phyloP scores from a whole-genome alignment of 148 eudicot species.

The Fagopyrum esculentum region DNA sequence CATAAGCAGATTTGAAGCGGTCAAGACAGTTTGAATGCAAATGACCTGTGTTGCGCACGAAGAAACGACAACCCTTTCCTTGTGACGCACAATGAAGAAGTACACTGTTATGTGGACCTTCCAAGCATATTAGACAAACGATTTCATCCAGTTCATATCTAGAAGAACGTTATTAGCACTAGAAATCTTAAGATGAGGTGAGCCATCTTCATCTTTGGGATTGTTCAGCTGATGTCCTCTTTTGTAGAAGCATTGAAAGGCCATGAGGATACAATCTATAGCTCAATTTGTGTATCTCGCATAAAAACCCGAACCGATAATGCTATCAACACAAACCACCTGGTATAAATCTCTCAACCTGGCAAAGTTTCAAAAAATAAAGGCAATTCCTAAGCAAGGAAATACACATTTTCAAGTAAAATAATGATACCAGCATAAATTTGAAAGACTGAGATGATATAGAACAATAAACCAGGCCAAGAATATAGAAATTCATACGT shows the following conservation, averaged over 20 bases:
- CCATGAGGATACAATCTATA: conserved; percentile 23
- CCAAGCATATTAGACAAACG: conserved; percentile 88
- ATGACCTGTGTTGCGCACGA: conserved; percentile 83
- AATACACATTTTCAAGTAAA: background rate
- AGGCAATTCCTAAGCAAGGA: background rate
- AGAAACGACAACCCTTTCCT: conserved; percentile 78
- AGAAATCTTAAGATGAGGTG: conserved; percentile 24
- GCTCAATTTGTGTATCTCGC: background rate
- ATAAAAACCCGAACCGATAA: background rate
- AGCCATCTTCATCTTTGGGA: conserved; percentile 22
- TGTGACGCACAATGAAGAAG: conserved; percentile 90
- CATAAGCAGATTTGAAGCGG: conserved; percentile 74
- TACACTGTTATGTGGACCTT: conserved; percentile 83
- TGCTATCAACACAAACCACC: conserved; percentile 8
- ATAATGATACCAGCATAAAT: background rate
- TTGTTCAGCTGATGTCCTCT: conserved; percentile 28
- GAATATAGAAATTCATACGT: background rate
- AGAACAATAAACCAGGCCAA: background rate
- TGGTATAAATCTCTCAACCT: conserved; percentile 4
- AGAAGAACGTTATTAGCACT: conserved; percentile 40
- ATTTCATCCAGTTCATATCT: conserved; percentile 58
- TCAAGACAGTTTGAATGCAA: conserved; percentile 89
- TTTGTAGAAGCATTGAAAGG: conserved; percentile 42
- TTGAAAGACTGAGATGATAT: background rate
- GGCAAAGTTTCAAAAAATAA: background rate